phyloP scores from a whole-genome alignment of 2,329 filamentous ascomycete species.

The Colletotrichum tofieldiae region DNA sequence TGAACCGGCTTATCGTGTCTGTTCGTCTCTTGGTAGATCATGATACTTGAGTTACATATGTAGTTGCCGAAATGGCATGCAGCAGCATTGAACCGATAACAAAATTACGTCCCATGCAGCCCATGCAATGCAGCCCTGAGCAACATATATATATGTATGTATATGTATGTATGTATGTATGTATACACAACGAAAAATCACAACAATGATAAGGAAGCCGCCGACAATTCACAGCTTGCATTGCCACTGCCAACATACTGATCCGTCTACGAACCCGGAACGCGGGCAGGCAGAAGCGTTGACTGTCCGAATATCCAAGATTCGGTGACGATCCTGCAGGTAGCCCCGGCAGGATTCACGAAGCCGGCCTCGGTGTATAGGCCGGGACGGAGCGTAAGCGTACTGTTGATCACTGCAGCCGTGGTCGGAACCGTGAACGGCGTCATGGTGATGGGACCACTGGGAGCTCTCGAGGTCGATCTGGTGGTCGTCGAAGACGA shows the following conservation, averaged over 20 bases:
- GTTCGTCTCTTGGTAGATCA: neutral
- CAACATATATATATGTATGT: too few species aligned
- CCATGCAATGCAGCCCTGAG: neutral
- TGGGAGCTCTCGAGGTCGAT: neutral
- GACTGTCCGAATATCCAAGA: constrained; percentile 36
- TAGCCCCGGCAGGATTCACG: constrained; percentile 9
- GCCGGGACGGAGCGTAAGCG: constrained; percentile 35
- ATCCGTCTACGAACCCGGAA: neutral
- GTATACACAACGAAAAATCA: neutral
- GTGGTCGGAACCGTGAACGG: constrained; percentile 19
- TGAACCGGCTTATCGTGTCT: neutral
- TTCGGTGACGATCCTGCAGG: constrained; percentile 30
- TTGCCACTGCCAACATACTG: neutral
- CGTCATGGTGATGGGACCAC: constrained; percentile 5
- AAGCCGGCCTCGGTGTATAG: constrained; percentile 31
- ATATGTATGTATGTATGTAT: too few species aligned
- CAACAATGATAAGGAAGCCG: too few species aligned
- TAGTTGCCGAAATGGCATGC: neutral
- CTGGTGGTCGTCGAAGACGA: neutral
- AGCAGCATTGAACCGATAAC: neutral
- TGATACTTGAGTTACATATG: neutral
- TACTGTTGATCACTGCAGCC: constrained; percentile 28
- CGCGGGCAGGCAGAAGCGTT: constrained; percentile 26
- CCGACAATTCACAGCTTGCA: neutral
- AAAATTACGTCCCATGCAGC: neutral